These are phyloP conservation scores for Epichloe sp. DNA, from an alignment of 2,329 filamentous ascomycete species.

Conservation along the genomic window DNA sequence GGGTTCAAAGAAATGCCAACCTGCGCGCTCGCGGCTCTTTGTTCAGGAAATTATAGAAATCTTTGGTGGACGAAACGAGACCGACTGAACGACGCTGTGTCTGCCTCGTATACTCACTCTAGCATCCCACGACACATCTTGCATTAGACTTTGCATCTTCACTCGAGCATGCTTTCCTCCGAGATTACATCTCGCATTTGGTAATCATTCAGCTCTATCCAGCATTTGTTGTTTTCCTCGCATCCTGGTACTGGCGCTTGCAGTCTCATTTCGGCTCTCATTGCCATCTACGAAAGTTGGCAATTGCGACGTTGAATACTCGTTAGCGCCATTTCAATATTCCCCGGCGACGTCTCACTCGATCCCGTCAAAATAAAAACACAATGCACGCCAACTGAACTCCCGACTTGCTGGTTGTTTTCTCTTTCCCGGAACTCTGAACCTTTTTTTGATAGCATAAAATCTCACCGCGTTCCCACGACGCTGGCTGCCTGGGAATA, in stretches of 20 bases:
- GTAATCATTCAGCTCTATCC: not conserved
- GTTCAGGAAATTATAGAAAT: not conserved
- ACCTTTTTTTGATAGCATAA: not conserved
- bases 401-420: not conserved
- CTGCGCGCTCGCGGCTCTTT: not conserved
- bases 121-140: not conserved
- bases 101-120: not conserved
- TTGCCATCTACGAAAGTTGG: not conserved
- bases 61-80: not conserved
- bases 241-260: slow-evolving; percentile 6
- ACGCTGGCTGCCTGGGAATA: not conserved
- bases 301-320: not conserved
- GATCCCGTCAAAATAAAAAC: slow-evolving; percentile 10
- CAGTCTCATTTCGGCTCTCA: slow-evolving; percentile 11
- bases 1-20: not conserved
- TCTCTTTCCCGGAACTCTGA: not conserved
- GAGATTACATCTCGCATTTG: slow-evolving; percentile 4
- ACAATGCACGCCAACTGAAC: not conserved
- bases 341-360: not conserved
- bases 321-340: not conserved
- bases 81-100: not conserved
- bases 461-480: slow-evolving; percentile 9
- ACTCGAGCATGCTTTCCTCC: not conserved
- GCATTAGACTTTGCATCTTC: not conserved
- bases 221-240: slow-evolving; percentile 2